These are phyloP conservation scores for Entomophthora muscae DNA, from an alignment of 371 early-diverging fungal genomes.

Conservation along the genomic window DNA sequence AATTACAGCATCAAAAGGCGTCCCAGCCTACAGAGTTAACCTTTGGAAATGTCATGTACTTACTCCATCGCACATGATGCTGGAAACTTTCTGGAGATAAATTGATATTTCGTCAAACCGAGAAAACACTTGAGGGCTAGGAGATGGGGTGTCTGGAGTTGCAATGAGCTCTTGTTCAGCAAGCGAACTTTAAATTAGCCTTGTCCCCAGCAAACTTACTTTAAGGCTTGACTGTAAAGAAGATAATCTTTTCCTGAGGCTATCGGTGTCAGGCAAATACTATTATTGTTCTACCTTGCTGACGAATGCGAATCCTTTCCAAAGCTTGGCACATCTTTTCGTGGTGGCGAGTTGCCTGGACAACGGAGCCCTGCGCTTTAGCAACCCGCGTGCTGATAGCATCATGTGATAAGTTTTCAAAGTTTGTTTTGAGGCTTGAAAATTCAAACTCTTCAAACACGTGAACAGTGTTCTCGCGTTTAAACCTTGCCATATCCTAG, in stretches of 20 bases:
- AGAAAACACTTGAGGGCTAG: background rate
- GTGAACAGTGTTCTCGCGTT: background rate
- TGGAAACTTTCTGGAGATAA: constrained; percentile 5
- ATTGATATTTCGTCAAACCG: constrained; percentile 2
- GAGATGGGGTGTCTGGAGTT: background rate
- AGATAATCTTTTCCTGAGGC: constrained; percentile 10
- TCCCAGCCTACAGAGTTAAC: background rate
- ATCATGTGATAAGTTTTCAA: background rate
- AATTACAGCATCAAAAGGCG: background rate
- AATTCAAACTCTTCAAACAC: constrained; percentile 8
- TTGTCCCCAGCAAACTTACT: background rate
- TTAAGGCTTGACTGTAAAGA: constrained; percentile 1
- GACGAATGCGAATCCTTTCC: background rate
- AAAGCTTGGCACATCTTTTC: constrained; percentile 2
- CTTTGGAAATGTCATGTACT: background rate
- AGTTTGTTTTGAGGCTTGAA: background rate
- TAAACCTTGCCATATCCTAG: constrained; percentile 5
- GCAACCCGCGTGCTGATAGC: background rate
- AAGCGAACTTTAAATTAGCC: background rate
- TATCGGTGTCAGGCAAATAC: constrained; percentile 2
- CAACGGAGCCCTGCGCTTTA: background rate
- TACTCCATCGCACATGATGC: background rate
- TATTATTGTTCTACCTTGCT: background rate
- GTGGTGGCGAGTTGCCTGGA: background rate
- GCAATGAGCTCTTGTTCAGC: background rate